Conservation (phyloP, 2,329 filamentous ascomycete species). For the Talaromyces amestolkiae region DNA sequence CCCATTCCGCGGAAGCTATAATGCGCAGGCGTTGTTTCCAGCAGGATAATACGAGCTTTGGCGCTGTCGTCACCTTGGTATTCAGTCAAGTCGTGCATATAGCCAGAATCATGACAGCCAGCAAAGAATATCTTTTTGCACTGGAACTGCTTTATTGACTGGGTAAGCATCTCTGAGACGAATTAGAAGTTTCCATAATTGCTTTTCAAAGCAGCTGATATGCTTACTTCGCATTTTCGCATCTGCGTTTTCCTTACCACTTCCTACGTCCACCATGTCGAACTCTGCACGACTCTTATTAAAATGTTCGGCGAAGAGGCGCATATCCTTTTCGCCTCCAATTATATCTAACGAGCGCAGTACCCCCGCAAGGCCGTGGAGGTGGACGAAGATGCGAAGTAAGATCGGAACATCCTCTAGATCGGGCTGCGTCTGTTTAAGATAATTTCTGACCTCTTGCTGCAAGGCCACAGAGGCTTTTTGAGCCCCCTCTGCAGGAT, state of each 20-base stretch:
- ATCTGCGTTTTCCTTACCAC: neutral
- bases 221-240: neutral
- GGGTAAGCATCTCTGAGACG: neutral
- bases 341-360: neutral
- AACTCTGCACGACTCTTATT: neutral
- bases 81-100: neutral
- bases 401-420: neutral
- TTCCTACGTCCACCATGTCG: neutral
- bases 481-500: neutral
- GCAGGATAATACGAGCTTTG: neutral
- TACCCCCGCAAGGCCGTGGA: neutral
- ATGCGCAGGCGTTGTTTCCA: neutral
- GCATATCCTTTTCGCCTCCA: neutral
- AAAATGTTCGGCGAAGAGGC: neutral
- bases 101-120: neutral
- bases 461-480: neutral
- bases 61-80: neutral
- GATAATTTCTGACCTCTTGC: neutral
- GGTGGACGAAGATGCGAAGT: neutral
- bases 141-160: neutral
- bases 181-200: neutral
- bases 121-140: neutral
- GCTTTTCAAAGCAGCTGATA: neutral
- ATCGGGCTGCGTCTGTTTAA: neutral
- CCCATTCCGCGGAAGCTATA: neutral